Percentiles rank a stretch among this genome's conserved stretches.
These are phyloP conservation scores for Schizochytrium sp. DNA, from an alignment of 108 stramenopile genomes.

Conservation along the genomic window DNA sequence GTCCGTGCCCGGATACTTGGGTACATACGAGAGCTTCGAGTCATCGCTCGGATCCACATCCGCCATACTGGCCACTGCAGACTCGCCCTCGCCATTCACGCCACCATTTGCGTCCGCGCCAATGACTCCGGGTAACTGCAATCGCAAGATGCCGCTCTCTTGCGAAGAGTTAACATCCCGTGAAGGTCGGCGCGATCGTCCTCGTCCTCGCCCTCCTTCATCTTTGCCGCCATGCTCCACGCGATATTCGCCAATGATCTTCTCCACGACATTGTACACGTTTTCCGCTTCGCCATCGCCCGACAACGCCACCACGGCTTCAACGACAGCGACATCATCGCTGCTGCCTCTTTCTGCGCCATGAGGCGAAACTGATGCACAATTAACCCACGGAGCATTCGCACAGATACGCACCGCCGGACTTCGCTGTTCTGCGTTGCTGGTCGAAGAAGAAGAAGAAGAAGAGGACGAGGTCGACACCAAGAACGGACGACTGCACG, in stretches of 20 bases:
- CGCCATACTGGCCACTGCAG: background rate
- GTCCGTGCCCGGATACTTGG: constrained; percentile 8
- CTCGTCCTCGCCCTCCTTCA: no score
- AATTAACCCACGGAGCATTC: background rate
- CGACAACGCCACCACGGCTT: background rate
- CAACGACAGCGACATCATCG: background rate
- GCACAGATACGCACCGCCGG: background rate
- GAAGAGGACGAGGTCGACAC: background rate
- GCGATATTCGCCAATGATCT: background rate
- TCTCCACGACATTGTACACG: background rate
- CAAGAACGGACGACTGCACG: background rate
- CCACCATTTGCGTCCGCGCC: background rate
- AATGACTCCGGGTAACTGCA: background rate
- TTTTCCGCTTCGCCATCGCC: background rate
- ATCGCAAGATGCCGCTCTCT: background rate
- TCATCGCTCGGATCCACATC: background rate
- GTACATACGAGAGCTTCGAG: background rate
- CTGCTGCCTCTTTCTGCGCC: no score
- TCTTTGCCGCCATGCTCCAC: background rate
- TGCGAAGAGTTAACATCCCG: no score
- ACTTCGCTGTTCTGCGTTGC: background rate
- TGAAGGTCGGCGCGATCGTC: no score
- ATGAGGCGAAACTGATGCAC: background rate
- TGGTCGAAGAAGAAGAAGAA: background rate
- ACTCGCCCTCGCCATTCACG: background rate